Evolutionary conservation across 345 rosid species (phyloP).

Genomic region (Laguncularia racemosa): DNA sequence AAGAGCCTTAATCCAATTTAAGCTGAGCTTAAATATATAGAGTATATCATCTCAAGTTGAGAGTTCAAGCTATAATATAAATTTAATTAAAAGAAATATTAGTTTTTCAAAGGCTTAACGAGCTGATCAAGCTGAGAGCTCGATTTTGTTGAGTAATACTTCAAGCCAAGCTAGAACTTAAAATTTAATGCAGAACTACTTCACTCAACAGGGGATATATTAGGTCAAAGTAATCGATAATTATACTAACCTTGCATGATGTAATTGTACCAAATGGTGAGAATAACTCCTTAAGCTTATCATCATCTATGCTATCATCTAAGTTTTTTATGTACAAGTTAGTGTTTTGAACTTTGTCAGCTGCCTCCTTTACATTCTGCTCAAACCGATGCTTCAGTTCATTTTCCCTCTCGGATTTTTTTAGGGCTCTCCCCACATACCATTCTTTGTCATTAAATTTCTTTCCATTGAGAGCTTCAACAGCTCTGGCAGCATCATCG

Average conservation of each 20-base stretch:
- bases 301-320: constrained; percentile 79
- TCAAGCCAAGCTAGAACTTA: too few relatives aligned
- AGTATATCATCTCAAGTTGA: too few relatives aligned
- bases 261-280: constrained; percentile 69
- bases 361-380: constrained; percentile 76
- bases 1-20: too few relatives aligned
- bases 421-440: constrained; percentile 92
- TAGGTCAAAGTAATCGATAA: background rate
- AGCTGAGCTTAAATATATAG: too few relatives aligned
- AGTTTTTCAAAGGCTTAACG: background rate
- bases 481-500: constrained; percentile 87
- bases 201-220: too few relatives aligned
- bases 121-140: background rate
- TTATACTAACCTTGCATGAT: constrained; percentile 69
- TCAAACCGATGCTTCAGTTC: constrained; percentile 66
- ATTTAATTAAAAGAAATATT: background rate
- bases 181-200: too few relatives aligned
- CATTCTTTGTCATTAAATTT: constrained; percentile 78
- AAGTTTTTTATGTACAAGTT: constrained; percentile 84
- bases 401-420: constrained; percentile 74
- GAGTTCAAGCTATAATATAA: too few relatives aligned
- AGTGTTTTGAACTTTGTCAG: constrained; percentile 74
- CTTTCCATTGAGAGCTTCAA: constrained; percentile 75
- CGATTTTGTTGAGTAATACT: too few relatives aligned
- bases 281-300: constrained; percentile 80